Percentiles rank a stretch among this genome's conserved stretches.
Evolutionary conservation across 805 yeast species (phyloP).

Genomic region (Ogataea thermomethanolica): DNA sequence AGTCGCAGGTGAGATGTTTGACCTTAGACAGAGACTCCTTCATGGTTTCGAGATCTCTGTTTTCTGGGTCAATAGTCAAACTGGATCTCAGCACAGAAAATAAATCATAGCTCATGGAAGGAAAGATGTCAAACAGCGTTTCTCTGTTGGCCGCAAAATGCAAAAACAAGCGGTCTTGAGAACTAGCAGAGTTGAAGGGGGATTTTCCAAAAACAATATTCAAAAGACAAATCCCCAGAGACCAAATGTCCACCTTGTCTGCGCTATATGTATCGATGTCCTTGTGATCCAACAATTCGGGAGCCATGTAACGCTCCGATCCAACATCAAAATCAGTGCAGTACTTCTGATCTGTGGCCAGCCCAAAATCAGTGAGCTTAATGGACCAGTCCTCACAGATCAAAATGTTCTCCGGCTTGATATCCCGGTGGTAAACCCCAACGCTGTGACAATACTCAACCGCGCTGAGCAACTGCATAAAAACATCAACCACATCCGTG

Average conservation of each 20-base stretch:
- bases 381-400: constrained; percentile 54
- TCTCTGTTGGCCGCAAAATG: constrained; percentile 87
- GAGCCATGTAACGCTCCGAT: constrained; percentile 91
- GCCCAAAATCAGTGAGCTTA: constrained; percentile 57
- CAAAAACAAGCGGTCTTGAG: constrained; percentile 71
- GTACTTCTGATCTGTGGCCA: constrained; percentile 48
- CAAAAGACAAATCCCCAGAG: constrained; percentile 77
- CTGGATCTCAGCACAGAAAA: constrained; percentile 78
- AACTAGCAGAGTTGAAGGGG: constrained; percentile 80
- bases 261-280: constrained; percentile 65
- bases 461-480: constrained; percentile 47
- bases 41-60: constrained; percentile 65
- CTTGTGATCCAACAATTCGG: constrained; percentile 69
- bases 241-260: constrained; percentile 83
- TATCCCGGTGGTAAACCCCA: constrained; percentile 52
- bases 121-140: constrained; percentile 86
- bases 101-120: constrained; percentile 81
- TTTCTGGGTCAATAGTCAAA: constrained; percentile 81
- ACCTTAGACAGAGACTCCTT: constrained; percentile 57
- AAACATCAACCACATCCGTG: constrained; percentile 53
- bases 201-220: constrained; percentile 85
- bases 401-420: constrained; percentile 55
- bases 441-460: constrained; percentile 48
- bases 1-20: constrained; percentile 78
- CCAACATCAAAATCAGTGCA: constrained; percentile 83